A percentile compares a stretch with the other conserved stretches of the same genome.
These are phyloP conservation scores for Amborella trichopoda DNA, from an alignment of 164 flowering plant species.

Conservation along the genomic window DNA sequence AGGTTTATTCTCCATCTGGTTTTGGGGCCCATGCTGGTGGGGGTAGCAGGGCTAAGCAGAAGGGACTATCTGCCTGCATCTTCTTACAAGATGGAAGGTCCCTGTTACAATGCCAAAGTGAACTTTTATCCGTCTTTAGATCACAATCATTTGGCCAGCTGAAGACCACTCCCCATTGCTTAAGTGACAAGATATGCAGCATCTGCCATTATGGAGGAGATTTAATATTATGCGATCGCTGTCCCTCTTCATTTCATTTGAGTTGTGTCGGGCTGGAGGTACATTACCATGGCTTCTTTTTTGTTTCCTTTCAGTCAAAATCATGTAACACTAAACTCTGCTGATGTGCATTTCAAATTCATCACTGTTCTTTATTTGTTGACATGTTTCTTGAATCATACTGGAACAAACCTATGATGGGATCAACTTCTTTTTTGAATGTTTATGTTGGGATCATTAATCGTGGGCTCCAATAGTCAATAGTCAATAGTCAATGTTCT, in stretches of 20 bases:
- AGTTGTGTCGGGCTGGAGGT: constrained; percentile 70
- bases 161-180: constrained; percentile 11
- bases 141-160: constrained; percentile 4
- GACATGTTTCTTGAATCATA: too few species aligned
- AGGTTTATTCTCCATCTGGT: constrained; percentile 28
- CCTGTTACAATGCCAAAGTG: constrained; percentile 53
- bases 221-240: constrained; percentile 65
- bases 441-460: too few species aligned
- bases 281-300: too few species aligned
- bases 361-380: too few species aligned
- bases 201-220: constrained; percentile 77
- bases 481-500: too few species aligned
- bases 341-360: not conserved
- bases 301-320: constrained; percentile 4
- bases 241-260: constrained; percentile 80
- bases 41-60: constrained; percentile 22
- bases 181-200: constrained; percentile 59
- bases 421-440: too few species aligned
- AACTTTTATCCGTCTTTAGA: constrained; percentile 13
- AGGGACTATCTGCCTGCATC: constrained; percentile 50
- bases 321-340: too few species aligned
- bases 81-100: constrained; percentile 79
- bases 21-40: constrained; percentile 75
- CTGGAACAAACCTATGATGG: too few species aligned
- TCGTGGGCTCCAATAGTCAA: too few species aligned